Evolutionary conservation across 306 rosid genomes (phyloP).

Genomic region (Macrotyloma uniflorum): DNA sequence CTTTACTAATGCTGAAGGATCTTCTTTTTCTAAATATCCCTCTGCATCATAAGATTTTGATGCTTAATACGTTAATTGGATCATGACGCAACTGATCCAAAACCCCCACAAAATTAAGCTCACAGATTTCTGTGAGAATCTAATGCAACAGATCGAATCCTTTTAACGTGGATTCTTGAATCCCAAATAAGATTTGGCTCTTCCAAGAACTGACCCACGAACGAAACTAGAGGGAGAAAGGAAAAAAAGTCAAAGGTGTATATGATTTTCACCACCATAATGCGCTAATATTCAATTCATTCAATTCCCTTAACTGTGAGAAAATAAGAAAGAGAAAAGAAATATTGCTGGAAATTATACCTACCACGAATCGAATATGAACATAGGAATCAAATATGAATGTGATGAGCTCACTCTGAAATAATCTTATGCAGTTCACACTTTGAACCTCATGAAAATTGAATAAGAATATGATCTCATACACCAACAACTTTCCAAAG

Average conservation of each 20-base stretch:
- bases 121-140: slow-evolving; percentile 9
- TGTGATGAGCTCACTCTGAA: no score
- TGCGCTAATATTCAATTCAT: no score
- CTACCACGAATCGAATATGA: no score
- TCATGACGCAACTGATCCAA: slow-evolving; percentile 20
- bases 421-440: no score
- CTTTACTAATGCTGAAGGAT: slow-evolving; percentile 27
- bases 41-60: slow-evolving; percentile 7
- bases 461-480: no score
- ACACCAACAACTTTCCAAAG: no score
- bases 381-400: no score
- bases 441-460: no score
- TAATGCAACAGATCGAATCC: neutral
- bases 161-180: slow-evolving; percentile 11
- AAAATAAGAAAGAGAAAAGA: no score
- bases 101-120: slow-evolving; percentile 5
- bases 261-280: no score
- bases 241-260: slow-evolving; percentile 35
- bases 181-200: slow-evolving; percentile 30
- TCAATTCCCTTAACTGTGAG: neutral
- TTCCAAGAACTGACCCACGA: neutral
- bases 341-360: no score
- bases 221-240: slow-evolving; percentile 14
- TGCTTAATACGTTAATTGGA: neutral
- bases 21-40: slow-evolving; percentile 8